These are phyloP conservation scores for Penicillium corylophilum DNA, from an alignment of 2,329 filamentous ascomycete genomes.

Conservation along the genomic window DNA sequence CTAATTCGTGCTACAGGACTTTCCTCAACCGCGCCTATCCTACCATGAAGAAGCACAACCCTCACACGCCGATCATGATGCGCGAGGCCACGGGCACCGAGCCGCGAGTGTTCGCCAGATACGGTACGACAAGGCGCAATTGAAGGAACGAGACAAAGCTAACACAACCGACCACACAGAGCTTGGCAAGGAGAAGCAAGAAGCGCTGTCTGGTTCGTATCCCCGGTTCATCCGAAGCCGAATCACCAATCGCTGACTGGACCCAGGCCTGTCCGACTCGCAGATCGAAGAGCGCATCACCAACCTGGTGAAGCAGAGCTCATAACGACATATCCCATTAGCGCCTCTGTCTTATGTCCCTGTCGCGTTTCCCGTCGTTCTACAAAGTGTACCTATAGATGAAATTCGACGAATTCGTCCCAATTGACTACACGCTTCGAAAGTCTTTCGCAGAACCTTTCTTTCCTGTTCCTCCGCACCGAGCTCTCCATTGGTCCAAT, in stretches of 20 bases:
- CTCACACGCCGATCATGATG: slow-evolving; percentile 87
- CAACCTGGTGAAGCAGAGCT: slow-evolving; percentile 57
- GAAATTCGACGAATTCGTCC: slow-evolving; percentile 24
- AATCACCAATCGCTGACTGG: slow-evolving; percentile 12
- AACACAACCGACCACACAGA: slow-evolving; percentile 43
- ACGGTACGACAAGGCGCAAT: slow-evolving; percentile 59
- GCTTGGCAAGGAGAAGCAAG: slow-evolving; percentile 66
- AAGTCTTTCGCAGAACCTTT: neutral
- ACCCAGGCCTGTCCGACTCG: slow-evolving; percentile 64
- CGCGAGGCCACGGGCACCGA: slow-evolving; percentile 83
- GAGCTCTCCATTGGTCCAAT: neutral
- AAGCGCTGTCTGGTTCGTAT: slow-evolving; percentile 56
- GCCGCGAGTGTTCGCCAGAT: slow-evolving; percentile 88
- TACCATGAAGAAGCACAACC: slow-evolving; percentile 99
- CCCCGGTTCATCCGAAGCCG: neutral
- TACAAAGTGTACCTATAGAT: slow-evolving; percentile 41
- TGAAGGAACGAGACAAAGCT: neutral
- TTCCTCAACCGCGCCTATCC: slow-evolving; percentile 92
- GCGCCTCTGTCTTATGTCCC: slow-evolving; percentile 23
- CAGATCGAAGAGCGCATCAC: slow-evolving; percentile 69
- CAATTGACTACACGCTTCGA: neutral
- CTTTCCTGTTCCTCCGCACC: neutral
- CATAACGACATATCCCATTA: slow-evolving; percentile 27
- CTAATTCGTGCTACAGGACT: slow-evolving; percentile 55
- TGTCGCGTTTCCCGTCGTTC: slow-evolving; percentile 23